Percentiles rank a stretch among this genome's conserved stretches.
These are phyloP conservation scores for Penicillium pancosmium DNA, from an alignment of 495 filamentous ascomycete genomes.

Conservation along the genomic window DNA sequence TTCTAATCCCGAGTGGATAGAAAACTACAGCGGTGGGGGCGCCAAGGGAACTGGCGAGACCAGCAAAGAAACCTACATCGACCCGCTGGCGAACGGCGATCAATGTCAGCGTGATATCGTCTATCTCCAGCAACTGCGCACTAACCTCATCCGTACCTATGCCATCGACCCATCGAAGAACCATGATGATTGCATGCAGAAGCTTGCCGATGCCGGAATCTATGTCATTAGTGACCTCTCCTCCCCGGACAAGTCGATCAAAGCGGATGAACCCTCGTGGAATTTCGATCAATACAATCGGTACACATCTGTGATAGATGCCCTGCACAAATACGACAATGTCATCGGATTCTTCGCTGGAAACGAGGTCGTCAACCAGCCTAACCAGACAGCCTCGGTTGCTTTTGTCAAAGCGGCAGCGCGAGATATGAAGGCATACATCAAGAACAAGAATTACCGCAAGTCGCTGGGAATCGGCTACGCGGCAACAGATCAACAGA, in stretches of 20 bases:
- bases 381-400: conserved; percentile 72
- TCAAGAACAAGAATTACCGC: conserved; percentile 73
- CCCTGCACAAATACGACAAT: conserved; percentile 75
- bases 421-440: conserved; percentile 85
- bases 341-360: conserved; percentile 93
- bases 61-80: conserved; percentile 48
- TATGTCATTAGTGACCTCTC: conserved; percentile 90
- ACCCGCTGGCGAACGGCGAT: conserved; percentile 69
- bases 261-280: conserved; percentile 76
- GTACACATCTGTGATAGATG: conserved; percentile 81
- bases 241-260: conserved; percentile 80
- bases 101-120: conserved; percentile 80
- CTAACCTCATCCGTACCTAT: conserved; percentile 92
- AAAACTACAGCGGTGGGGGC: conserved; percentile 47
- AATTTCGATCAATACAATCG: conserved; percentile 70
- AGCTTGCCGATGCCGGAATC: conserved; percentile 81
- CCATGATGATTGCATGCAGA: conserved; percentile 78
- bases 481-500: conserved; percentile 83
- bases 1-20: conserved; percentile 23
- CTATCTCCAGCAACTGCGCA: conserved; percentile 68
- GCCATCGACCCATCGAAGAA: conserved; percentile 77
- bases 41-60: conserved; percentile 20
- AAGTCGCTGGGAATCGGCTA: conserved; percentile 81
- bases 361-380: conserved; percentile 87
- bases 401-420: conserved; percentile 95